phyloP scores from a whole-genome alignment of 176 grass and related monocot genomes.

The Thinopyrum elongatum region DNA sequence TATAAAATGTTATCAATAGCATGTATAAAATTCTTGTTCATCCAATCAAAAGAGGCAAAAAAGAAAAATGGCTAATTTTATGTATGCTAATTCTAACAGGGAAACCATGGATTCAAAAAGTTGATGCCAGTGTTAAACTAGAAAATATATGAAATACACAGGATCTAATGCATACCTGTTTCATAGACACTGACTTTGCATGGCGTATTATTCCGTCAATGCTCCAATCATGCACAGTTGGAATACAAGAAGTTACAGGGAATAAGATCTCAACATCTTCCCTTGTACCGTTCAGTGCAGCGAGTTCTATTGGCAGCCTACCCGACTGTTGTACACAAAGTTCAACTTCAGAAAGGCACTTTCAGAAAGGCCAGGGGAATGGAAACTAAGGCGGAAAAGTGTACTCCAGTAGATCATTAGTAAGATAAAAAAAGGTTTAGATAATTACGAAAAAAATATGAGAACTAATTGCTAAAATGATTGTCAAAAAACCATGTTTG shows the following conservation, averaged over 20 bases:
- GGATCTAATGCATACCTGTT: neutral
- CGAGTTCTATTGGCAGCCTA: neutral
- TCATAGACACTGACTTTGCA: neutral
- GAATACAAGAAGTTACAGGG: conserved; percentile 12
- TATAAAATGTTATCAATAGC: neutral
- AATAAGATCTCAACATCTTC: conserved; percentile 14
- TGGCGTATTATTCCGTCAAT: neutral
- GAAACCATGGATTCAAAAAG: neutral
- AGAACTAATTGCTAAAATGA: too few relatives aligned
- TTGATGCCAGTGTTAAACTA: neutral
- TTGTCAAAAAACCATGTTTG: neutral
- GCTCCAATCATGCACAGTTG: neutral
- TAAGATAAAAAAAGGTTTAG: neutral
- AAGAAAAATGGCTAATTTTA: neutral
- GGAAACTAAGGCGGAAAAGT: neutral
- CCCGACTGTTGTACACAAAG: neutral
- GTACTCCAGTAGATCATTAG: neutral
- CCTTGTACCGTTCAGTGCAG: neutral
- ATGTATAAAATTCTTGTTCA: neutral
- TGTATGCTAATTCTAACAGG: neutral
- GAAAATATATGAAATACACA: neutral
- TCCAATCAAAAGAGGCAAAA: neutral
- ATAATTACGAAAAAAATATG: neutral
- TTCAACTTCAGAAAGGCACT: neutral
- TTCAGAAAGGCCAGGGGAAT: neutral